These are phyloP conservation scores for Pichia sporocuriosa DNA, from an alignment of 805 yeast genomes.

Conservation along the genomic window DNA sequence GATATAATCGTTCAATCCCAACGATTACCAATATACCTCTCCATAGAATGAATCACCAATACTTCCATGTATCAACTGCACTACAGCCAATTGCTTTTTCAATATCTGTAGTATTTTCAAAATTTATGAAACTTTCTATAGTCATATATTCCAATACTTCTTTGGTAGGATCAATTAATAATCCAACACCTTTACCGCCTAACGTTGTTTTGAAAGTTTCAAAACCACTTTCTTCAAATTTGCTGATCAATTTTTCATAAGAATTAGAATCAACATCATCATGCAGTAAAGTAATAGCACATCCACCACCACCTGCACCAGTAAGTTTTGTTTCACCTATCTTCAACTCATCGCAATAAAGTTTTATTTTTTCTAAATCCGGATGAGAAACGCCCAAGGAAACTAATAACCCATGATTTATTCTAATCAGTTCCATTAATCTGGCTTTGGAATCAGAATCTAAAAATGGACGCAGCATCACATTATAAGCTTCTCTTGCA, in stretches of 20 bases:
- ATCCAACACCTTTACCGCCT: conserved; percentile 89
- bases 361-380: conserved; percentile 67
- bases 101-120: conserved; percentile 39
- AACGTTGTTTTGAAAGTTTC: conserved; percentile 72
- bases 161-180: conserved; percentile 22
- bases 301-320: conserved; percentile 99
- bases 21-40: too few species aligned
- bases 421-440: conserved; percentile 57
- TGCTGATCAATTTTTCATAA: conserved; percentile 31
- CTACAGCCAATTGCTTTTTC: conserved; percentile 42
- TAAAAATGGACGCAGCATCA: conserved; percentile 49
- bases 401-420: conserved; percentile 83
- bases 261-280: conserved; percentile 33
- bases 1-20: too few species aligned
- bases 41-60: too few species aligned
- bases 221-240: conserved; percentile 45
- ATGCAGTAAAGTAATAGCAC: conserved; percentile 80
- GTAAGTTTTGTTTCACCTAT: conserved; percentile 90
- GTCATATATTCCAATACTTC: conserved; percentile 13
- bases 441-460: conserved; percentile 35
- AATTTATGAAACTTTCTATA: conserved; percentile 33
- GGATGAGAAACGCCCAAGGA: conserved; percentile 93
- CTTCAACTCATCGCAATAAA: conserved; percentile 51
- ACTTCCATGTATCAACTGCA: conserved; percentile 44
- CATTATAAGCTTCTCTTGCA: conserved; percentile 63